Base-by-base conservation (phyloP, 805 yeast genomes). In the Starmera quercuum region DNA sequence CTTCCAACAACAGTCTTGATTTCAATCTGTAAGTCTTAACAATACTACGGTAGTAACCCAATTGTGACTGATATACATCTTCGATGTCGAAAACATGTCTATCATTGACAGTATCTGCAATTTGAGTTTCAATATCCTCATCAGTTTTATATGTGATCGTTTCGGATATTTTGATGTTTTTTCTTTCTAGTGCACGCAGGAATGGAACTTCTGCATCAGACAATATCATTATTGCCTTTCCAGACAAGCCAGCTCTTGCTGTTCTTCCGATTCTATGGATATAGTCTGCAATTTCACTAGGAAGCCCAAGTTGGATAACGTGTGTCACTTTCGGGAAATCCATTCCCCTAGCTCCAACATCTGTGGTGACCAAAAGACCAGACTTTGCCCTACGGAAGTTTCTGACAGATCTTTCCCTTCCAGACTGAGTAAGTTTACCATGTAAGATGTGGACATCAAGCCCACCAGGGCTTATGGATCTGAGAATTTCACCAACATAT, bases 271-370 rank as follows among this genome's bases (percentile, higher is more conserved):
- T 80, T 58, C 95, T 80, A 61, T 90, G 97, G 38, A 87, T 76
- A 54, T 88, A 87, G 42, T 82, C 80, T n/a, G 88, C 74, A 17
- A 76, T 59, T 37, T 79, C 84, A 30, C 68, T 60, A 40, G 92
- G 84, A n/a, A 78, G 69, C 44, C 90, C 83, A 35, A 85, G 57
- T 63, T 90, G 97, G 47, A 83, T 63, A 33, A 90, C 97, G 53
- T 85, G 84, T 18, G 86, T 61, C 20, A 90, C 94, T 46, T 75
- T 75, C 36, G 88, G 92, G 70, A 90, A 84, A 64, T 90, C 97
- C 81, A 90, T 78, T 46, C 97, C 97, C 62, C 97, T 77, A 11
- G 97, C 96, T 40, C 88, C 94, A 38, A 90, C 97, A 59, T 87
- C 95, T 6, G 96, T 83, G 36, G 90, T 79, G 35, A 90, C 73